A percentile compares a stretch with the other conserved stretches of the same genome.
Evolutionary conservation across 225 moss, liverwort and hornwort genomes (phyloP).

Genomic region (Polytrichum commune): DNA sequence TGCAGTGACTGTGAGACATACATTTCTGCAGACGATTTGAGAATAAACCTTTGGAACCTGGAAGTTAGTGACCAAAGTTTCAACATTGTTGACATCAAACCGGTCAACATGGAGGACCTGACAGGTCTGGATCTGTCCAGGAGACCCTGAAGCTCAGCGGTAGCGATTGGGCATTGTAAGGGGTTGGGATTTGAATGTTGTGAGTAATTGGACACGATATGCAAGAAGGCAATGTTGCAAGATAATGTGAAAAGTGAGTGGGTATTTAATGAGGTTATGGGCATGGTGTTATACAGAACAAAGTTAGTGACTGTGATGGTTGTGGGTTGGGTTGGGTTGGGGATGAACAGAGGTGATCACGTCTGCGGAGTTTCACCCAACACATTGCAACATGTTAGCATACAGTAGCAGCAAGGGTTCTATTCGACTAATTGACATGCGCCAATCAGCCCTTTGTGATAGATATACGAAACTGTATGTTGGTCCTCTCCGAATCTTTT

Average conservation of each 20-base stretch:
- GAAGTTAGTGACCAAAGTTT: constrained; percentile 99
- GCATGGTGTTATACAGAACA: too few relatives aligned
- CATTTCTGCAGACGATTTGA: constrained; percentile 99
- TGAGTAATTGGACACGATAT: too few relatives aligned
- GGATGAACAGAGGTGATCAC: constrained; percentile 90
- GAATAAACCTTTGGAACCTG: constrained; percentile 98
- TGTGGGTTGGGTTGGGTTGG: constrained; percentile 26
- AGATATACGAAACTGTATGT: constrained; percentile 93
- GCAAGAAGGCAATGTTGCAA: too few relatives aligned
- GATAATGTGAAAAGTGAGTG: too few relatives aligned
- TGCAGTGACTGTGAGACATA: constrained; percentile 99
- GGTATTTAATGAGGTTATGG: too few relatives aligned
- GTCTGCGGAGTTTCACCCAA: constrained; percentile 95
- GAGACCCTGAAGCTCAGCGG: too few relatives aligned
- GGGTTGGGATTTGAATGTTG: too few relatives aligned
- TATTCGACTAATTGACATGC: constrained; percentile 99
- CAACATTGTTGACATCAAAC: constrained; percentile 99
- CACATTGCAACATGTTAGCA: constrained; percentile 96
- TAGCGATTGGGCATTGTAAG: too few relatives aligned
- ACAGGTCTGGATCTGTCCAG: constrained; percentile 50
- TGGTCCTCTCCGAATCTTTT: constrained; percentile 6
- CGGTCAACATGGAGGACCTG: constrained; percentile 98
- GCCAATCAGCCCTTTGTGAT: constrained; percentile 99
- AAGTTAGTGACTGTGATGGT: too few relatives aligned
- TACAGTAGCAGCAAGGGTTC: constrained; percentile 99